Base-by-base conservation (phyloP, 805 yeast species). In the Monosporozyma aquatica region DNA sequence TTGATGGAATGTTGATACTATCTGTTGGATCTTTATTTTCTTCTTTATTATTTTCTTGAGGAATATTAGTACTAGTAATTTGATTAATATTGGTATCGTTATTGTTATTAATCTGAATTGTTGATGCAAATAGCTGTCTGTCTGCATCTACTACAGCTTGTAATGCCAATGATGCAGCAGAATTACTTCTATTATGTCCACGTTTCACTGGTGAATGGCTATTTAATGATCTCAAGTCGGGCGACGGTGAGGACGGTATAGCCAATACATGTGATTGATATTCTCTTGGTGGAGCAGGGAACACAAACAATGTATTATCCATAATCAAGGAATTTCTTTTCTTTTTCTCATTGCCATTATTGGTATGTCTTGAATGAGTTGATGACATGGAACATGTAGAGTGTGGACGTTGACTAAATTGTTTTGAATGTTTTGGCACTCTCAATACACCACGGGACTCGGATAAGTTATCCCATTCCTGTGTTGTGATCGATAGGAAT, bases 401-500 rank as follows among this genome's bases (percentile, higher is more conserved):
- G 10, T 49, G 50, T 9, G 64, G 62, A 42, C 64, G 49, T 21
- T 38, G 42, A 32, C 30, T 41, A n/a, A 33, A 33, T 40, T 41
- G 40, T 29, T 46, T 48, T 5, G 41, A 36, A 41, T 47, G 46
- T 21, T 46, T 50, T 13, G 48, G 50, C 27, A 48, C 38, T 41
- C 50, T 44, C 6, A 46, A 14, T 6, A 48, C 28, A 18, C 41
- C 42, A 22, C 38, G 39, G 3, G 43, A 42, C 10, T 38, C 38
- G 47, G 53, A 54, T 49, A 48, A 61, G 55, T 52, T 71, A 59
- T 92, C 97, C 97, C 97, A 92, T 61, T 92, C 97, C 4, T 76
- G 74, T 30, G 95, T 95, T 15, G 94, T 76, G 17, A 89, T 83
- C 0, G 95, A 79, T 49, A 92, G 66, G 66, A 89, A 83, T 51